Evolutionary conservation across 768 basidiomycete species (phyloP).

Genomic region (Serpula lacrymans): DNA sequence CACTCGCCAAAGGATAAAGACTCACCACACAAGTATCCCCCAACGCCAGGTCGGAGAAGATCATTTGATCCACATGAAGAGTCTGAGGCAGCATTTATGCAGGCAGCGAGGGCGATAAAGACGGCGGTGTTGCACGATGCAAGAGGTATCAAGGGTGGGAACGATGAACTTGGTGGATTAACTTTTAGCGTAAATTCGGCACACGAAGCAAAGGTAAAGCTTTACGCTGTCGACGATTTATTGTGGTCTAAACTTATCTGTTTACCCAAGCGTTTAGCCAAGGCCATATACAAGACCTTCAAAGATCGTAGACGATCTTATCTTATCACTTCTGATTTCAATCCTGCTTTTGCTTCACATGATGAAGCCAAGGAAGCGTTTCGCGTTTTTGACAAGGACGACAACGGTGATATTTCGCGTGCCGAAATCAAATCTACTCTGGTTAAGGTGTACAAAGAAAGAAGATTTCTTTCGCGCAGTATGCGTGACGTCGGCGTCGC

Average conservation of each 20-base stretch:
- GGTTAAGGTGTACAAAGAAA: constrained; percentile 73
- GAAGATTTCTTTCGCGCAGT: constrained; percentile 68
- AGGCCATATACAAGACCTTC: constrained; percentile 61
- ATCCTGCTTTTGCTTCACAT: constrained; percentile 59
- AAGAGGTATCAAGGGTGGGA: constrained; percentile 57
- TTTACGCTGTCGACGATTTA: neutral
- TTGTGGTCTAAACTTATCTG: constrained; percentile 1
- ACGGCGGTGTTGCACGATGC: constrained; percentile 75
- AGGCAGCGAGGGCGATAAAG: constrained; percentile 64
- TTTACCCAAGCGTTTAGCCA: constrained; percentile 56
- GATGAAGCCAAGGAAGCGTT: constrained; percentile 64
- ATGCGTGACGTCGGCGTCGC: constrained; percentile 75
- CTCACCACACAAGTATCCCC: constrained; percentile 39
- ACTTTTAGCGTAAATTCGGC: constrained; percentile 54
- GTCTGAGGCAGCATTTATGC: constrained; percentile 40
- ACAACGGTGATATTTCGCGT: constrained; percentile 72
- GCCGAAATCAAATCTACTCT: constrained; percentile 71
- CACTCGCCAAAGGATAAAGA: constrained; percentile 8
- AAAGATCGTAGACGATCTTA: constrained; percentile 52
- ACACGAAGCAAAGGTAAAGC: constrained; percentile 62
- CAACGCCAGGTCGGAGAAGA: constrained; percentile 17
- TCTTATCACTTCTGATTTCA: constrained; percentile 66
- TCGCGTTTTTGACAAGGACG: constrained; percentile 71
- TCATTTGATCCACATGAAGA: constrained; percentile 25
- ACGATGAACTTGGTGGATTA: constrained; percentile 39